phyloP scores from a whole-genome alignment of 2,329 filamentous ascomycete genomes.

The Trichoderma breve region DNA sequence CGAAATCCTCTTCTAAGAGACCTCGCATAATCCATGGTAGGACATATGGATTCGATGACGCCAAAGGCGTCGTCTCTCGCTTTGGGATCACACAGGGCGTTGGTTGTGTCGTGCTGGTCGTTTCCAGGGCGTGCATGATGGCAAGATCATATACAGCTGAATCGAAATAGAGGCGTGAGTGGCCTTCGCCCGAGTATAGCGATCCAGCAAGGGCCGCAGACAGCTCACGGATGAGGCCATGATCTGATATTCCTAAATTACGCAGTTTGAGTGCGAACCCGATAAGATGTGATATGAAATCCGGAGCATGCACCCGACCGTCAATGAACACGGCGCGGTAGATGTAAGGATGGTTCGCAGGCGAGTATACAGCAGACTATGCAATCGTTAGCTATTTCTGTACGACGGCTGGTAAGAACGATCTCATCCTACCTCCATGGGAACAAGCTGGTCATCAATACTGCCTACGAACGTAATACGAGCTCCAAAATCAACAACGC shows the following conservation, averaged over 20 bases:
- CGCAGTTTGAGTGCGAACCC: conserved; percentile 91
- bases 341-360: conserved; percentile 85
- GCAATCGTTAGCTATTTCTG: conserved; percentile 23
- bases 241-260: conserved; percentile 88
- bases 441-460: conserved; percentile 95
- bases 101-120: conserved; percentile 49
- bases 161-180: conserved; percentile 91
- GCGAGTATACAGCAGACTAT: conserved; percentile 82
- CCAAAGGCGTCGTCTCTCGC: conserved; percentile 33
- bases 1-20: conserved; percentile 85
- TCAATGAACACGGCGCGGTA: conserved; percentile 96
- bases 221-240: conserved; percentile 88
- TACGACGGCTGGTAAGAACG: background rate
- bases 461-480: conserved; percentile 87
- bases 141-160: conserved; percentile 78
- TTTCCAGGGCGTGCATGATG: conserved; percentile 71
- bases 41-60: conserved; percentile 77
- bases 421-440: conserved; percentile 66
- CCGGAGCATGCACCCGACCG: conserved; percentile 83
- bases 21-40: conserved; percentile 96
- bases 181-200: conserved; percentile 87
- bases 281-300: conserved; percentile 90
- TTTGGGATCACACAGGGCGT: conserved; percentile 21
- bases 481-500: conserved; percentile 73
- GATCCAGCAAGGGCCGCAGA: conserved; percentile 86